Base-by-base conservation (phyloP, 257 asterid genomes). In the Przewalskia tangutica region DNA sequence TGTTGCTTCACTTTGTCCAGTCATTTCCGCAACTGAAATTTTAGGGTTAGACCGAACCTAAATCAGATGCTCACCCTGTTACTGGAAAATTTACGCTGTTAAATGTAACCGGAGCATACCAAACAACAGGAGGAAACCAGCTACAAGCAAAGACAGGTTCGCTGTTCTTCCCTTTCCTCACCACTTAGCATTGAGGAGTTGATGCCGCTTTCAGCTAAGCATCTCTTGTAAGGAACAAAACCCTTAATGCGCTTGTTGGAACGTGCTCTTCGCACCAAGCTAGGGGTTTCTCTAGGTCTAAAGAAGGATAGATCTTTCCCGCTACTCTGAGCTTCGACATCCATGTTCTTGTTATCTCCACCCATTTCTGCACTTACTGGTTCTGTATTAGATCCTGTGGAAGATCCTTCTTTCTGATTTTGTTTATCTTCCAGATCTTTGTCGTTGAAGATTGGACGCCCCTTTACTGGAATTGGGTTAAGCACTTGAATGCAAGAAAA, bases 161-260 rank as follows among this genome's bases (percentile, higher is more conserved):
- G 87, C 51, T 90, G 97, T 36, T 88, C 91, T 81, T 88, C 94
- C 84, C 91, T 90, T 80, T 90, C 97, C 65, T 90, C 91, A 2
- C 82, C 83, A 0, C 79, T 70, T 60, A 88, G 84, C 2, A 70
- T 85, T 6, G 86, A 75, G 48, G 89, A 83, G 3, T 55, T 20
- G 38, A 58, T 60, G 55, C 84, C 86, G 77, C 86, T 88, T 50
- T 93, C 90, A 0, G 86, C 84, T 36, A 90, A 77, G 85, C 97
- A 92, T 87, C 97, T 89, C 85, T 92, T 95, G 79, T 93, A 95
- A 0, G 98, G 98, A 67, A 92, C 87, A 73, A 95, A 95, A 6
- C 98, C 98, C 85, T 84, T 89, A 58, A 86, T 80, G 32, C 86
- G 81, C 75, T 85, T 86, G 50, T 77, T 23, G 18, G 91, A 71